phyloP scores from a whole-genome alignment of 2,329 filamentous ascomycete genomes.

The Dendryphion nanum region DNA sequence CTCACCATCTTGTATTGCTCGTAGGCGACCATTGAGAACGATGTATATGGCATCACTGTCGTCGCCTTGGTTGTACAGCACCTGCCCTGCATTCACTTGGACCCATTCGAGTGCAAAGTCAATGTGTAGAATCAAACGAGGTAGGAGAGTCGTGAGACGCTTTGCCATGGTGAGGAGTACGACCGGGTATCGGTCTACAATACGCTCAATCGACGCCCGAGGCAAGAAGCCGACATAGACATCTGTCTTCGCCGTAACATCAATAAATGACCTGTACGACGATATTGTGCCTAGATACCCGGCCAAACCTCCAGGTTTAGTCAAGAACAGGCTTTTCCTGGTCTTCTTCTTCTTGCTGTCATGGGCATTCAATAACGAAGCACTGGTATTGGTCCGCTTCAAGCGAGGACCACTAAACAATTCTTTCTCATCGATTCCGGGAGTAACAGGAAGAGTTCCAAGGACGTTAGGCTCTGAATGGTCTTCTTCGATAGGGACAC shows the following conservation, averaged over 20 bases:
- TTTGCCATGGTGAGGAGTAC: slow-evolving; percentile 96
- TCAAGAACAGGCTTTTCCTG: slow-evolving; percentile 77
- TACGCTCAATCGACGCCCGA: slow-evolving; percentile 78
- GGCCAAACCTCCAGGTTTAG: slow-evolving; percentile 91
- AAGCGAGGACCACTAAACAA: slow-evolving; percentile 28
- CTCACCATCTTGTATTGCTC: slow-evolving; percentile 77
- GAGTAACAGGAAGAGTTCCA: slow-evolving; percentile 39
- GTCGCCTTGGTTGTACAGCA: slow-evolving; percentile 89
- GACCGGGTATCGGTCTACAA: slow-evolving; percentile 89
- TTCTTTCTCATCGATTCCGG: slow-evolving; percentile 36
- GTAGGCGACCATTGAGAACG: slow-evolving; percentile 86
- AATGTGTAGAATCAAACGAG: slow-evolving; percentile 88
- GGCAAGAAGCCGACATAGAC: slow-evolving; percentile 97
- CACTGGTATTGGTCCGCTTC: slow-evolving; percentile 23
- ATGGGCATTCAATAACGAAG: slow-evolving; percentile 26
- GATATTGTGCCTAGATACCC: slow-evolving; percentile 94
- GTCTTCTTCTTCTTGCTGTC: slow-evolving; percentile 46
- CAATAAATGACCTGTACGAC: slow-evolving; percentile 92
- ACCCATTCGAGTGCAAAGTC: slow-evolving; percentile 99
- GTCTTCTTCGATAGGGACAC: slow-evolving; percentile 71
- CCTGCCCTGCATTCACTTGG: slow-evolving; percentile 90
- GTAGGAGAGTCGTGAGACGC: slow-evolving; percentile 82
- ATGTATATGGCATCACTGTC: slow-evolving; percentile 99
- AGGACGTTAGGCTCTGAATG: slow-evolving; percentile 45
- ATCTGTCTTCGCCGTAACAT: slow-evolving; percentile 95